Evolutionary conservation across 352 stramenopile genomes (phyloP), one percentile per base, ranked within the genome.

Genomic region (Blastocystis sp.): DNA sequence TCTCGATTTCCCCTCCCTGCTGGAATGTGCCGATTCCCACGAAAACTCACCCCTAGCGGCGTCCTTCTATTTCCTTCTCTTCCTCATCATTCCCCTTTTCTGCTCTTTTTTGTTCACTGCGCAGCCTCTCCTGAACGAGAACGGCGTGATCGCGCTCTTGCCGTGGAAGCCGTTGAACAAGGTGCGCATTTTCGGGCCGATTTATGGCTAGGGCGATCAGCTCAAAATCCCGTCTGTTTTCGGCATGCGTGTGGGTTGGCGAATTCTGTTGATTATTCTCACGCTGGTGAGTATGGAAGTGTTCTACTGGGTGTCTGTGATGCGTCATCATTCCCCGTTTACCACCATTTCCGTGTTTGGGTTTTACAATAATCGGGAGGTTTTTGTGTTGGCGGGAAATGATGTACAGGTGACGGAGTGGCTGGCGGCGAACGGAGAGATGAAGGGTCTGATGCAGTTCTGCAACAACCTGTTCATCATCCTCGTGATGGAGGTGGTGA

Each of bases 161-260:
- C 74, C 74, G 7, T 84, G 74, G 74, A 84, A 84, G 45, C 74
- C 74, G 21, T 9, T 84, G 10, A 84, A 52, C 2, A 28, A 64
- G 21, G 54, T 69, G 21, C 4, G 21, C 3, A 40, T 57, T n/a
- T 4, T 17, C 48, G 14, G 65, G 24, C 45, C 54, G 19, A 3
- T 2, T 84, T 4, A 68, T 19, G n/a, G 34, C 21, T 64, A 84
- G 74, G 74, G 74, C 1, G 74, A 84, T 42, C 65, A 54, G n/a
- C 57, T 69, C 4, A 28, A 19, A 7, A 28, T 84, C 17, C 74
- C 74, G 2, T 42, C 38, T 19, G 28, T 59, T 3, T 84, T 84
- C 21, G n/a, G 11, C 14, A 28, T 68, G 17, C 74, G 74, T 17
- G 38, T 68, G 19, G 38, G 17, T 10, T 59, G 10, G 17, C 74